Base-by-base conservation (phyloP, 768 basidiomycete species). In the Trametes coccinea region DNA sequence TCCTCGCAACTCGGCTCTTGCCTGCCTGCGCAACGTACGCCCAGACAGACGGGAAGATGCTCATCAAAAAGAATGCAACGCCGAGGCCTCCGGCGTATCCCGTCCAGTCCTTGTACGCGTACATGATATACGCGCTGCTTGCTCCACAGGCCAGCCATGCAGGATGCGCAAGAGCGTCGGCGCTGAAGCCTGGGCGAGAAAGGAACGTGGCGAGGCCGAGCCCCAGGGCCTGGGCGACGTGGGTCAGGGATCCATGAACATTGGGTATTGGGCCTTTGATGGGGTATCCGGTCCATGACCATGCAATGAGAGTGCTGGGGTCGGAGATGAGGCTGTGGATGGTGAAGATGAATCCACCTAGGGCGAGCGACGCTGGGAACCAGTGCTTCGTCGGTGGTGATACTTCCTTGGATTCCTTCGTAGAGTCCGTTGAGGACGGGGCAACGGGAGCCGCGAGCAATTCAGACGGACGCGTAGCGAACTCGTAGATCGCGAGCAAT, bases 241-340 rank as follows among this genome's bases (percentile, higher is more conserved):
- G 77, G 13, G 91, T 91, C 49, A 90, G 71, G 0, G 82, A 79
- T n/a, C 85, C 86, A 67, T 89, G 86, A 4, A 89, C 72, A 66
- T 89, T 84, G 6, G 92, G 87, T 2, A 88, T 72, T 2, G 93
- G 93, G 0, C 93, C 93, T 52, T 76, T 81, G 37, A 87, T 76
- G 22, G 84, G 82, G 64, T 88, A 95, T n/a, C 93, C 93, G 0
- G 91, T 89, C 93, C 93, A 95, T 2, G 90, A 88, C 89, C 91
- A 93, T 17, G 90, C 85, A 60, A 94, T 80, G 47, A 93, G 80
- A 0, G 92, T 91, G 65, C 86, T 88, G 1, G 89, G 77, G 59
- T 95, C 93, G 2, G 86, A 81, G 53, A 93, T 75, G 45, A 92
- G 79, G 48, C 84, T 86, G 67, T 93, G 89, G 0, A 93, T 69